phyloP scores from a whole-genome alignment of 805 yeast genomes.

The Spathaspora arborariae region DNA sequence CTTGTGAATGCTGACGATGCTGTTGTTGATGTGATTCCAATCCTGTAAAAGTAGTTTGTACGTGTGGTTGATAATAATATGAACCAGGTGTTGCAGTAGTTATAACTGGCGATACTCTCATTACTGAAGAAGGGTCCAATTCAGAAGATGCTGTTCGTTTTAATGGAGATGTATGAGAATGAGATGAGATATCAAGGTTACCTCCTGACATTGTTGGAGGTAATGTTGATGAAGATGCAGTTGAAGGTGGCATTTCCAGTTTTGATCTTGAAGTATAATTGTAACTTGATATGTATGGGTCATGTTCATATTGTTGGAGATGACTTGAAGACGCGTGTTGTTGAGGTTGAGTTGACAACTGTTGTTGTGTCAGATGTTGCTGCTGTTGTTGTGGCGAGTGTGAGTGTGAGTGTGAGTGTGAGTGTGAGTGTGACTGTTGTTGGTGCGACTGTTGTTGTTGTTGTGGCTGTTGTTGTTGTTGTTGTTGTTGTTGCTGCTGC shows the following conservation, averaged over 20 bases:
- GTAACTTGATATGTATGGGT: constrained; percentile 7
- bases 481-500: constrained; percentile 2
- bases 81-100: constrained; percentile 1
- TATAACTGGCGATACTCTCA: not conserved
- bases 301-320: constrained; percentile 8
- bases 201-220: not conserved
- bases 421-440: not conserved
- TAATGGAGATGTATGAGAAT: constrained; percentile 6
- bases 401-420: not conserved
- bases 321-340: constrained; percentile 1
- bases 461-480: constrained; percentile 3
- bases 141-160: constrained; percentile 9
- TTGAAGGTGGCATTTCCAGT: not conserved
- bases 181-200: not conserved
- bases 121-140: constrained; percentile 1
- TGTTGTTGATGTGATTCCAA: constrained; percentile 3
- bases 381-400: constrained; percentile 3
- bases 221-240: constrained; percentile 3
- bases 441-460: not conserved
- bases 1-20: constrained; percentile 5
- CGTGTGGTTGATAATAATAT: constrained; percentile 2
- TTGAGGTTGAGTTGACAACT: constrained; percentile 1
- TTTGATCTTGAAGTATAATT: not conserved
- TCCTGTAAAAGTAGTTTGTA: not conserved
- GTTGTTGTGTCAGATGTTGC: not conserved